Conservation (phyloP, 805 yeast species). For the Pichia cephalocereana region DNA sequence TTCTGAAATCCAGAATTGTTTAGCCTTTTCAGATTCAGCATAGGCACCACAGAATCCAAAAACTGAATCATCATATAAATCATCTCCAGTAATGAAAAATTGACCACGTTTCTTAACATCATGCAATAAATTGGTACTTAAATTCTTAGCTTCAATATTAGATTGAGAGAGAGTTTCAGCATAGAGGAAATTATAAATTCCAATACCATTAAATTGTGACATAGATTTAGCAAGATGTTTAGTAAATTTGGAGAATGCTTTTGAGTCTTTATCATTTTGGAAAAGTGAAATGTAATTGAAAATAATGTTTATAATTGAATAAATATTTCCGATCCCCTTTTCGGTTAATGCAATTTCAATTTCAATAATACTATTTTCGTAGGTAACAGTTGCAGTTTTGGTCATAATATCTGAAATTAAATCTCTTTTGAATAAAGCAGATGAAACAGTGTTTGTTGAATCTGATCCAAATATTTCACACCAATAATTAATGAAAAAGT, state of each 20-base stretch:
- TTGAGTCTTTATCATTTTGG: neutral
- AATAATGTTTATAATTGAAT: constrained; percentile 26
- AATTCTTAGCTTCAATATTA: constrained; percentile 38
- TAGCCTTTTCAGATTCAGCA: constrained; percentile 25
- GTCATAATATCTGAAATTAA: constrained; percentile 33
- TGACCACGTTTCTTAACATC: constrained; percentile 24
- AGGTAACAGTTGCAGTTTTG: constrained; percentile 19
- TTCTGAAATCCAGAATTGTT: constrained; percentile 34
- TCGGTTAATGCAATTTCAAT: constrained; percentile 42
- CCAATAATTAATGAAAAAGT: constrained; percentile 36
- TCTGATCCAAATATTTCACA: constrained; percentile 59
- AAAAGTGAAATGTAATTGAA: constrained; percentile 25
- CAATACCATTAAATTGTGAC: constrained; percentile 39
- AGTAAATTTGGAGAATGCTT: constrained; percentile 1
- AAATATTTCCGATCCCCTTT: constrained; percentile 33
- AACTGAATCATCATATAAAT: constrained; percentile 22
- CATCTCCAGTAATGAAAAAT: constrained; percentile 36
- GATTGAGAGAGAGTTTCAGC: constrained; percentile 29
- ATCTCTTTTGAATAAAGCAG: constrained; percentile 27
- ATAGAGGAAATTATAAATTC: constrained; percentile 36
- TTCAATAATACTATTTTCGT: constrained; percentile 24
- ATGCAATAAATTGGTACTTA: constrained; percentile 32
- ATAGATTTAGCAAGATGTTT: constrained; percentile 31
- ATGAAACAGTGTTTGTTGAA: constrained; percentile 39
- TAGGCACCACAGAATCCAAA: constrained; percentile 20